These are phyloP conservation scores for Alternaria sp. DNA, from an alignment of 2,329 filamentous ascomycete genomes.

Conservation along the genomic window DNA sequence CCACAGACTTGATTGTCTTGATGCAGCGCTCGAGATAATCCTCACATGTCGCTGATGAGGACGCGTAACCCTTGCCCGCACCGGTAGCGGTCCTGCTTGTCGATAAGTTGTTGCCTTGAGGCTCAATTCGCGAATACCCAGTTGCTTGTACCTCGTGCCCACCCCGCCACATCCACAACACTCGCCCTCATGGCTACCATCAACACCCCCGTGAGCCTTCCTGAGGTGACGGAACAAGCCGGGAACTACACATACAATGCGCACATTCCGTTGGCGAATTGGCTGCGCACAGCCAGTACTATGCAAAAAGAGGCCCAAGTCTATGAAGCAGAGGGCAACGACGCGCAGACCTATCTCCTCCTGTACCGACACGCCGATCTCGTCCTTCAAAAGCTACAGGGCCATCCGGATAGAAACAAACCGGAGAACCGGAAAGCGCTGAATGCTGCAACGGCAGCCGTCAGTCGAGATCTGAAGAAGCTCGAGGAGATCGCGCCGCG, in stretches of 20 bases:
- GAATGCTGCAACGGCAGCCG: constrained; percentile 66
- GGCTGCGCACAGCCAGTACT: constrained; percentile 81
- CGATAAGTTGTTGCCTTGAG: constrained; percentile 13
- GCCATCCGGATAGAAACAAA: constrained; percentile 78
- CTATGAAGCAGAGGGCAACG: constrained; percentile 85
- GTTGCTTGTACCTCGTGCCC: neutral
- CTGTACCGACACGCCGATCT: constrained; percentile 89
- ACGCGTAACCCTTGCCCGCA: constrained; percentile 31
- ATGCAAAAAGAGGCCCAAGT: constrained; percentile 84
- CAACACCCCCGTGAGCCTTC: constrained; percentile 71
- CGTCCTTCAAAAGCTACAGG: constrained; percentile 77
- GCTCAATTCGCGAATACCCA: neutral
- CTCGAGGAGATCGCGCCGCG: constrained; percentile 83
- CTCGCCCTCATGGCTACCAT: constrained; percentile 38
- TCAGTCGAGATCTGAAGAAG: constrained; percentile 71
- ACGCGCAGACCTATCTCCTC: constrained; percentile 87
- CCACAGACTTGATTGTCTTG: constrained; percentile 16
- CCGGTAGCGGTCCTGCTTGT: constrained; percentile 30
- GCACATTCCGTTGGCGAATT: constrained; percentile 78
- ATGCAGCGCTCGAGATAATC: constrained; percentile 25
- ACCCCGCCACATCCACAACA: constrained; percentile 19
- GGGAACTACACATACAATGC: constrained; percentile 83
- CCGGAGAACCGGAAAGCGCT: constrained; percentile 66
- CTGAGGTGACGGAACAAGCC: constrained; percentile 79
- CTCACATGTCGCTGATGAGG: constrained; percentile 40